A percentile compares a stretch with the other conserved stretches of the same genome.
Conservation (phyloP, 345 rosid species). For the Cardamine chenopodiifolia region DNA sequence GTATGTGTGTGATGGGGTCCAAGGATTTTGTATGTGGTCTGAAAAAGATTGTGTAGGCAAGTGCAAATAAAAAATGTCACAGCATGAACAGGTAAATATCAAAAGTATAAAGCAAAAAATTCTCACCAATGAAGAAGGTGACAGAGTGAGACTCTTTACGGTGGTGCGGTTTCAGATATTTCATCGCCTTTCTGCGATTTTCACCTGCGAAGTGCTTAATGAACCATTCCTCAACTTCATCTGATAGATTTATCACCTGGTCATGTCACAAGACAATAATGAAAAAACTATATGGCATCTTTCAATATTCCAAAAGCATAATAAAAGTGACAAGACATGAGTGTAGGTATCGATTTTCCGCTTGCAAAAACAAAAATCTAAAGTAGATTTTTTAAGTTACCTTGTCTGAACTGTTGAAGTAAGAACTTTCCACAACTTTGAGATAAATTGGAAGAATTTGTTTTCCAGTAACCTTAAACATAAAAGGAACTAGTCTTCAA, state of each 20-base stretch:
- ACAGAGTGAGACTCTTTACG: conserved; percentile 79
- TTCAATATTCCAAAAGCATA: conserved; percentile 18
- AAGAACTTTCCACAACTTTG: conserved; percentile 92
- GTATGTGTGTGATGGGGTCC: conserved; percentile 43
- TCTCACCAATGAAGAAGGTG: conserved; percentile 94
- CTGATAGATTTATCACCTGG: conserved; percentile 86
- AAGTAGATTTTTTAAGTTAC: conserved; percentile 47
- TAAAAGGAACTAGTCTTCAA: neutral
- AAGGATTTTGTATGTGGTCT: conserved; percentile 24
- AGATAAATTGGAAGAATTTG: conserved; percentile 88
- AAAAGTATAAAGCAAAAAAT: conserved; percentile 9
- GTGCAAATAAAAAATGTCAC: conserved; percentile 32
- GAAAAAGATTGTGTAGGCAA: conserved; percentile 20
- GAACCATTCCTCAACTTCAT: conserved; percentile 89
- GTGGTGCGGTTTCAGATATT: conserved; percentile 83
- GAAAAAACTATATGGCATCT: neutral
- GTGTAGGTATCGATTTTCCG: conserved; percentile 40
- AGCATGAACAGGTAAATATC: conserved; percentile 15
- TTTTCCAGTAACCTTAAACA: conserved; percentile 74
- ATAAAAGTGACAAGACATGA: conserved; percentile 29
- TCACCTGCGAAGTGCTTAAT: conserved; percentile 79
- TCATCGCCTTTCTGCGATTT: conserved; percentile 85
- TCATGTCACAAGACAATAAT: conserved; percentile 42
- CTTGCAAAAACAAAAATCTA: conserved; percentile 21
- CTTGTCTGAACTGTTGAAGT: conserved; percentile 93